Base-by-base conservation (phyloP, 2,329 filamentous ascomycete genomes). In the Penicillium sp. region DNA sequence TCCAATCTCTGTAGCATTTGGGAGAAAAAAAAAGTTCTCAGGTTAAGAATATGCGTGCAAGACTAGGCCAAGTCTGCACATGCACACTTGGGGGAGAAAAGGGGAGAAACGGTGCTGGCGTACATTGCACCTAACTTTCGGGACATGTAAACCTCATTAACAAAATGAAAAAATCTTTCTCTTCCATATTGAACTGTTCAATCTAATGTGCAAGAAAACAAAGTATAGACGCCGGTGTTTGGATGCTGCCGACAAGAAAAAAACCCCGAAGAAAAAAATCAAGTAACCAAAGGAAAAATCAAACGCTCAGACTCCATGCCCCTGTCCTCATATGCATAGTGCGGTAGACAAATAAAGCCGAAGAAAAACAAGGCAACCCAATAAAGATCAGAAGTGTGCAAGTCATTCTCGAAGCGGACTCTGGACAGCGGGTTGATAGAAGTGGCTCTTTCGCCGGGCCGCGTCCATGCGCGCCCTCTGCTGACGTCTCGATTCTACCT, bases 361-460 rank as follows among this genome's bases (percentile, higher is more conserved):
- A 18, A 18, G 18, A 36, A 28, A 43, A 34, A 9, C 7, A 32
- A 32, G 11, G 29, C 29, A 32, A 32, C 5, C 26, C 41, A 28
- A 36, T 39, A 36, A 35, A 36, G 37, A 48, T 47, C 35, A 36
- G 25, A 28, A 35, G 39, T 26, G 24, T 42, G 7, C 12, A 37
- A 51, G 49, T 58, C 57, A 64, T 37, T 75, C 80, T 26, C 81
- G 77, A 57, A 90, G 70, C 2, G 86, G 87, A 66, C 86, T 90
- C 13, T 79, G 83, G 49, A 88, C 72, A 69, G 86, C 85, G 28
- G 86, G 87, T 29, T 85, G 85, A 72, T 84, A 89, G 62, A 88
- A 85, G 66, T 89, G 65, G 62, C 85, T 91, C 78, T 88, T 89
- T 51, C 87, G 77, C 51, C 86, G 76, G 0, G 85, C 86, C 9